Evolutionary conservation across 2,329 filamentous ascomycete species (phyloP).

Genomic region (Aspergillus tubingensis): DNA sequence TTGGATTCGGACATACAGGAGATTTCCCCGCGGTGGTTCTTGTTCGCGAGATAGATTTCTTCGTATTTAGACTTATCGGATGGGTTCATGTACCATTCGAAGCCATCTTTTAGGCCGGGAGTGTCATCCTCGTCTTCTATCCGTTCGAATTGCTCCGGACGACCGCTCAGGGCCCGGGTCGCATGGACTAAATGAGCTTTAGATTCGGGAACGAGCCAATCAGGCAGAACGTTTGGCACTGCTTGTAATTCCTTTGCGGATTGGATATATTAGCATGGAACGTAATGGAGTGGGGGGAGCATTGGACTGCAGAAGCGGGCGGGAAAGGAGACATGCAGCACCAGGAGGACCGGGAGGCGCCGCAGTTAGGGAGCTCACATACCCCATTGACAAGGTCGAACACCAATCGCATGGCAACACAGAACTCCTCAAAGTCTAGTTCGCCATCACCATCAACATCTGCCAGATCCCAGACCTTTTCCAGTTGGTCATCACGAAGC

Average conservation of each 20-base stretch:
- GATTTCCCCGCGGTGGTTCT: conserved; percentile 82
- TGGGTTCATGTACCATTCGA: conserved; percentile 99
- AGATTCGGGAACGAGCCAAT: conserved; percentile 96
- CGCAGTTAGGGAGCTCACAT: conserved; percentile 37
- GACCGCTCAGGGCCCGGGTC: conserved; percentile 73
- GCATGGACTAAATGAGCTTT: conserved; percentile 90
- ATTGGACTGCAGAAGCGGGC: neutral
- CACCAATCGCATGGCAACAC: conserved; percentile 96
- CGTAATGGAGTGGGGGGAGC: neutral
- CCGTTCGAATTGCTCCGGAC: conserved; percentile 79
- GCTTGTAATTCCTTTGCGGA: conserved; percentile 74
- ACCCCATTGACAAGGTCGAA: conserved; percentile 97
- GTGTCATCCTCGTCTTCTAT: conserved; percentile 78
- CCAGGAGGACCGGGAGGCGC: neutral
- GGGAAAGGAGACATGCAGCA: conserved; percentile 6
- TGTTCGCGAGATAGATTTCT: conserved; percentile 92
- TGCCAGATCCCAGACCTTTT: conserved; percentile 93
- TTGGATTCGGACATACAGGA: conserved; percentile 60
- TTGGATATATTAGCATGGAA: conserved; percentile 10
- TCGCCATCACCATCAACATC: conserved; percentile 98
- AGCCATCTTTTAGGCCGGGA: conserved; percentile 86
- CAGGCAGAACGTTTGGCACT: conserved; percentile 81
- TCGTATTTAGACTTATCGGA: conserved; percentile 91
- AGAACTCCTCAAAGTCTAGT: conserved; percentile 99
- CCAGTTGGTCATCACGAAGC: conserved; percentile 79